These are phyloP conservation scores for Tilletia indica DNA, from an alignment of 1,284 basidiomycete species.

Conservation along the genomic window DNA sequence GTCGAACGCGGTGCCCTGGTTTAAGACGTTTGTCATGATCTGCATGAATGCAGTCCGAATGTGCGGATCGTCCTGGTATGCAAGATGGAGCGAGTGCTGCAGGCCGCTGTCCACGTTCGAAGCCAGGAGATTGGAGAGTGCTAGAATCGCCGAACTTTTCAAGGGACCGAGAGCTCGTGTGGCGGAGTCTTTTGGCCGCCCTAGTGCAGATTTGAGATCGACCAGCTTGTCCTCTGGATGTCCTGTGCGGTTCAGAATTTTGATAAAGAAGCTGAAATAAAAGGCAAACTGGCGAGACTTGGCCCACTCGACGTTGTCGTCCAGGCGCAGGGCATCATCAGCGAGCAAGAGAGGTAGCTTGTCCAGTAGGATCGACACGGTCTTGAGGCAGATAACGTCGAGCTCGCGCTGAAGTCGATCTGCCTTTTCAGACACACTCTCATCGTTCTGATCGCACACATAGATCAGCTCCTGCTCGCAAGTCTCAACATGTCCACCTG, in stretches of 20 bases:
- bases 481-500: too few relatives aligned
- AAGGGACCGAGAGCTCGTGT: conserved; percentile 33
- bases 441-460: neutral
- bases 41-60: conserved; percentile 80
- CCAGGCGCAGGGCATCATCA: conserved; percentile 47
- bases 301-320: conserved; percentile 52
- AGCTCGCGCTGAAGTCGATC: conserved; percentile 48
- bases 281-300: conserved; percentile 48
- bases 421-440: conserved; percentile 28
- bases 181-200: conserved; percentile 15
- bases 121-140: conserved; percentile 75
- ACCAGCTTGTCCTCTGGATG: conserved; percentile 27
- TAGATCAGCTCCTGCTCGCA: neutral
- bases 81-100: conserved; percentile 78
- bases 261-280: conserved; percentile 52
- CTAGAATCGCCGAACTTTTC: conserved; percentile 56
- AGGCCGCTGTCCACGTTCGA: conserved; percentile 85
- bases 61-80: conserved; percentile 72
- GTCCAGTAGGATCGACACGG: conserved; percentile 48
- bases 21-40: conserved; percentile 80
- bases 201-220: neutral
- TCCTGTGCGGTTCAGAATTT: conserved; percentile 47
- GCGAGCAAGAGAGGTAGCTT: conserved; percentile 46
- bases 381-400: conserved; percentile 46
- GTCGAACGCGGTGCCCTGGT: conserved; percentile 63